Conservation (phyloP, 2,329 filamentous ascomycete genomes). For the Epicoccum sorghinum region DNA sequence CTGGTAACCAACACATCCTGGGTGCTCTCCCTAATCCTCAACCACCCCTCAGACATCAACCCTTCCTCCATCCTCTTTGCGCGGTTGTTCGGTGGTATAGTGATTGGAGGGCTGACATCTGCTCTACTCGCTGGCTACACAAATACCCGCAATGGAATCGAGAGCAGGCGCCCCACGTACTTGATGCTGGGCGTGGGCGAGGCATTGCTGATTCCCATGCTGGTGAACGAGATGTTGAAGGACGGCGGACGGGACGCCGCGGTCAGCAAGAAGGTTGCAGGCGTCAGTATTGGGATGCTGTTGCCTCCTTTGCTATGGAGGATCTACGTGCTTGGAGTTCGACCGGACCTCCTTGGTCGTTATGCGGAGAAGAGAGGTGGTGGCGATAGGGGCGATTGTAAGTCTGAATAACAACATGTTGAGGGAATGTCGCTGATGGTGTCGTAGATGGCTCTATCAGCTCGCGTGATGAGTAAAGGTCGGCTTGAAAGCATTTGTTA, state of each 20-base stretch:
- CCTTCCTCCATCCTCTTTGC: constrained; percentile 32
- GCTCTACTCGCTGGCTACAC: constrained; percentile 29
- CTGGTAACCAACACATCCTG: constrained; percentile 31
- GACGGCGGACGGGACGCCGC: constrained; percentile 24
- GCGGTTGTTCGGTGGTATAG: constrained; percentile 29
- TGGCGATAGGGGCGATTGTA: constrained; percentile 13
- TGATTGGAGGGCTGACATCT: constrained; percentile 33
- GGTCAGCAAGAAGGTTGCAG: constrained; percentile 25
- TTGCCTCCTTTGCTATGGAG: constrained; percentile 33
- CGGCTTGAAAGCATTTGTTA: not conserved
- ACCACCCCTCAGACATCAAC: constrained; percentile 28
- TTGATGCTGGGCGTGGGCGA: constrained; percentile 31
- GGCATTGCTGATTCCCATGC: constrained; percentile 26
- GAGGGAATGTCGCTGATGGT: not conserved
- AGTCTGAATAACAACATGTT: constrained; percentile 1
- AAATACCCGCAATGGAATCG: constrained; percentile 34
- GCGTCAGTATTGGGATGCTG: constrained; percentile 23
- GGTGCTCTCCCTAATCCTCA: constrained; percentile 29
- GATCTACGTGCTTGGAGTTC: constrained; percentile 29
- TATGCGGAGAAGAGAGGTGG: constrained; percentile 21
- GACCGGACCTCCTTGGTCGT: constrained; percentile 29
- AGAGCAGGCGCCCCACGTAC: constrained; percentile 31
- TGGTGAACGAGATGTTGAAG: constrained; percentile 27
- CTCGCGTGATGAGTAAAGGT: constrained; percentile 3
- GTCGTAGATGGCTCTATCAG: constrained; percentile 16